These are phyloP conservation scores for Ottelia alismoides DNA, from an alignment of 106 monocot species.

Conservation along the genomic window DNA sequence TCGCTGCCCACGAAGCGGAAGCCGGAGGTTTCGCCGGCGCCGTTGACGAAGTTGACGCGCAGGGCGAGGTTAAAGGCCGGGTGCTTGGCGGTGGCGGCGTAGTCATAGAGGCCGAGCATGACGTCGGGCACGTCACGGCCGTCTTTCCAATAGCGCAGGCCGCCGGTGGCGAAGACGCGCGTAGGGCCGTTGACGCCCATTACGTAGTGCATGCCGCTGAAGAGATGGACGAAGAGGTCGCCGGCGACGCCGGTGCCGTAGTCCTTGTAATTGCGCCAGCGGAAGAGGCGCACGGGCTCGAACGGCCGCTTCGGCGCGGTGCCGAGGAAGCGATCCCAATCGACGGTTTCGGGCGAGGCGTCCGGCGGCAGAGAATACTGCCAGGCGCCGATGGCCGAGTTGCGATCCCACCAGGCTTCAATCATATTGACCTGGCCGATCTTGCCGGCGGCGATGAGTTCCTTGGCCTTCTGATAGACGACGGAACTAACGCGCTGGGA, in stretches of 20 bases:
- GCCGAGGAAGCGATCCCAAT: not conserved
- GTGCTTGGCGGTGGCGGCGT: too few relatives aligned
- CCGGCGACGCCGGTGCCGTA: conserved; percentile 1
- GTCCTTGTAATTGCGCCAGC: not conserved
- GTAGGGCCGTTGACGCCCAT: not conserved
- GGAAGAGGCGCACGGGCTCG: not conserved
- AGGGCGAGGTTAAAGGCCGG: too few relatives aligned
- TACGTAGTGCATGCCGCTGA: not conserved
- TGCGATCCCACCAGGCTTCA: not conserved
- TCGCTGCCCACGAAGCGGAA: too few relatives aligned
- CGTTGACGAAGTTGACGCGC: too few relatives aligned
- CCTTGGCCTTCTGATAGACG: not conserved
- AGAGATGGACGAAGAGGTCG: not conserved
- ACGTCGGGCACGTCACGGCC: not conserved
- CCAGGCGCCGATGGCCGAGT: not conserved
- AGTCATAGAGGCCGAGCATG: not conserved
- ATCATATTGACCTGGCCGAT: not conserved
- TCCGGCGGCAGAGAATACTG: not conserved
- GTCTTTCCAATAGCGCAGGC: not conserved
- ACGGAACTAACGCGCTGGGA: not conserved
- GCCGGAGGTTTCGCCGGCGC: too few relatives aligned
- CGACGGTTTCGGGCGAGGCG: not conserved
- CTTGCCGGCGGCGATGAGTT: not conserved
- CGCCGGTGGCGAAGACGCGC: not conserved
- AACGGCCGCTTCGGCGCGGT: too few relatives aligned